These are phyloP conservation scores for Hemerocallis citrina DNA, from an alignment of 106 monocot genomes.

Conservation along the genomic window DNA sequence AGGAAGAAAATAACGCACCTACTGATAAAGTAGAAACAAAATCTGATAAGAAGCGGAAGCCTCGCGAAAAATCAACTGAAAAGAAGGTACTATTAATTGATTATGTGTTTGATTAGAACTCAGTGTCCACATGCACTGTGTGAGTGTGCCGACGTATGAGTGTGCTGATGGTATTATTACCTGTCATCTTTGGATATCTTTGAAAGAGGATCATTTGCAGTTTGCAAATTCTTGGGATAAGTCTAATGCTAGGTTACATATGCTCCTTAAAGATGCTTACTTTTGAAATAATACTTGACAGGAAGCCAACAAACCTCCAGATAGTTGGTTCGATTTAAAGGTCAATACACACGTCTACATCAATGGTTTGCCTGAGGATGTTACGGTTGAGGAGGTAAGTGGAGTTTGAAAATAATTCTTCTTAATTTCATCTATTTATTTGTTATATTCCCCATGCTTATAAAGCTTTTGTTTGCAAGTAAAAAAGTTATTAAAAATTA, in stretches of 20 bases:
- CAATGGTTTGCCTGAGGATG: slow-evolving; percentile 92
- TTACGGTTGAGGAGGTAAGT: slow-evolving; percentile 89
- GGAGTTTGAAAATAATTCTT: neutral
- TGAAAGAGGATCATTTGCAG: neutral
- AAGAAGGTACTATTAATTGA: slow-evolving; percentile 89
- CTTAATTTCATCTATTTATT: neutral
- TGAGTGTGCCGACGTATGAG: too few species aligned
- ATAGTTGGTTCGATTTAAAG: slow-evolving; percentile 96
- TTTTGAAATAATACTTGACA: slow-evolving; percentile 20
- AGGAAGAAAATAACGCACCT: slow-evolving; percentile 26
- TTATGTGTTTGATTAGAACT: neutral
- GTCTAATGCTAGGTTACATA: neutral
- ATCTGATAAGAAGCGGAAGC: slow-evolving; percentile 49
- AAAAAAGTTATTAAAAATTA: neutral
- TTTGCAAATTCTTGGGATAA: neutral
- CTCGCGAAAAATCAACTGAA: slow-evolving; percentile 56
- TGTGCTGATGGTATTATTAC: neutral
- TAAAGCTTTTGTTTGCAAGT: neutral
- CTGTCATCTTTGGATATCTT: neutral
- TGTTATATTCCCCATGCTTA: too few species aligned
- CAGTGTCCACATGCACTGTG: neutral
- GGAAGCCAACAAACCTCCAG: slow-evolving; percentile 95
- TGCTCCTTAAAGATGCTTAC: neutral
- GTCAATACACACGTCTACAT: slow-evolving; percentile 95
- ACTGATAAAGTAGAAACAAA: slow-evolving; percentile 29